Evolutionary conservation across 441 rosid genomes (phyloP).

Genomic region (Bruguiera hainesii): DNA sequence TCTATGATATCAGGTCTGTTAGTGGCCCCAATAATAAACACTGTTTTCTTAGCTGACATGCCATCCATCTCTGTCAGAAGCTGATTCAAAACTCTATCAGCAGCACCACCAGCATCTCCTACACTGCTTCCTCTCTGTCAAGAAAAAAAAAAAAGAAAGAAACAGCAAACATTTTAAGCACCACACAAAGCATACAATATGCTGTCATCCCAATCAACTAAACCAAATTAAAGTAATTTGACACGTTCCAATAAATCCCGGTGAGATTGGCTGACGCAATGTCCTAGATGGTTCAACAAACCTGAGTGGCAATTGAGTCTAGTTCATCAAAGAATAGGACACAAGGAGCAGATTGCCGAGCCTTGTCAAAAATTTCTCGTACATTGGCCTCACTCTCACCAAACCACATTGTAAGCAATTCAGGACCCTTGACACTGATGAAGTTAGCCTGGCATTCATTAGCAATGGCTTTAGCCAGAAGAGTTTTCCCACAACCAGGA

Average conservation of each 20-base stretch:
- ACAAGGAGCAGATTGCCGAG: slow-evolving; percentile 73
- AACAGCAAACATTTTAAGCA: slow-evolving; percentile 2
- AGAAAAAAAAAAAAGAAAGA: background rate
- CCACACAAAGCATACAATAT: slow-evolving; percentile 4
- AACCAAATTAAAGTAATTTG: too few relatives aligned
- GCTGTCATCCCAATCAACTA: background rate
- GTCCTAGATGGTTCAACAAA: background rate
- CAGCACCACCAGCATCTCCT: slow-evolving; percentile 80
- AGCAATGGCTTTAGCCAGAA: slow-evolving; percentile 71
- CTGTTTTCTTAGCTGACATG: slow-evolving; percentile 73
- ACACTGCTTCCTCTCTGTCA: slow-evolving; percentile 68
- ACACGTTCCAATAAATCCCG: background rate
- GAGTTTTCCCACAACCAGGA: slow-evolving; percentile 75
- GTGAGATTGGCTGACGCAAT: background rate
- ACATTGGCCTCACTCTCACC: slow-evolving; percentile 80
- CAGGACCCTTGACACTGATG: slow-evolving; percentile 73
- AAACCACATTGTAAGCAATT: slow-evolving; percentile 75
- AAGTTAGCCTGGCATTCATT: slow-evolving; percentile 75
- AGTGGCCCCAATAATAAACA: slow-evolving; percentile 66
- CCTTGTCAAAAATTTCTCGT: slow-evolving; percentile 69
- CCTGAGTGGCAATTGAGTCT: slow-evolving; percentile 75
- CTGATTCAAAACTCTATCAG: slow-evolving; percentile 70
- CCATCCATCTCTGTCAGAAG: slow-evolving; percentile 84
- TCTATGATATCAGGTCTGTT: slow-evolving; percentile 75
- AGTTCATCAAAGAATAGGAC: slow-evolving; percentile 74